Evolutionary conservation across 345 rosid genomes (phyloP).

Genomic region (Viola odorata): DNA sequence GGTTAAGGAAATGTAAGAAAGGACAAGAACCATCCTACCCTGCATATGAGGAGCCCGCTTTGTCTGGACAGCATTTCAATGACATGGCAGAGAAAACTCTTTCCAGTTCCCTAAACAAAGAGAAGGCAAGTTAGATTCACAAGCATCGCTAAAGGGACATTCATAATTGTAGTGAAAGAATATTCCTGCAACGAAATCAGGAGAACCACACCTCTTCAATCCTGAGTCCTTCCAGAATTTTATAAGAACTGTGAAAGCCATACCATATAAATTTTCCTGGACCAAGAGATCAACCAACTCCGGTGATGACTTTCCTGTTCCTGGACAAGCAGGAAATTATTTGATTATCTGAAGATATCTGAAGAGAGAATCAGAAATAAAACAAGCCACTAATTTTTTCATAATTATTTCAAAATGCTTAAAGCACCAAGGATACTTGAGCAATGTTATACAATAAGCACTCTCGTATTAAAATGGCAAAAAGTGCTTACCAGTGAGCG

Average conservation of each 20-base stretch:
- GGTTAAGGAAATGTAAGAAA: no score
- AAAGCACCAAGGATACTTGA: not conserved
- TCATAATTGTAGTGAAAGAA: not conserved
- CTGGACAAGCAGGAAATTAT: conserved; percentile 29
- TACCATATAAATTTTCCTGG: conserved; percentile 65
- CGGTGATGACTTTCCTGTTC: conserved; percentile 43
- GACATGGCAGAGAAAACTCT: conserved; percentile 69
- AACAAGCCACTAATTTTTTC: not conserved
- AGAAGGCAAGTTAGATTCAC: conserved; percentile 12
- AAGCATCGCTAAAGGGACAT: conserved; percentile 17
- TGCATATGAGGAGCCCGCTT: conserved; percentile 30
- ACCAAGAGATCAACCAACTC: conserved; percentile 80
- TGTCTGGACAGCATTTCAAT: conserved; percentile 72
- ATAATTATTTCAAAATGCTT: no score
- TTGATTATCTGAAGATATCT: not conserved
- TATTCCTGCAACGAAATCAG: conserved; percentile 9
- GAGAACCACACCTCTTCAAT: conserved; percentile 49
- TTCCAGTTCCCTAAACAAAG: conserved; percentile 68
- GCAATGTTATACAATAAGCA: not conserved
- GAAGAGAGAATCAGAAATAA: not conserved
- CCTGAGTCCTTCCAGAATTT: conserved; percentile 78
- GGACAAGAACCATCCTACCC: conserved; percentile 26
- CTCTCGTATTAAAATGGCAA: not conserved
- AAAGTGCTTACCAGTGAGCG: conserved; percentile 46
- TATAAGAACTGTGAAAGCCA: conserved; percentile 72